These are phyloP conservation scores for Phytopythium mirpurense DNA, from an alignment of 352 stramenopile species.

Conservation along the genomic window DNA sequence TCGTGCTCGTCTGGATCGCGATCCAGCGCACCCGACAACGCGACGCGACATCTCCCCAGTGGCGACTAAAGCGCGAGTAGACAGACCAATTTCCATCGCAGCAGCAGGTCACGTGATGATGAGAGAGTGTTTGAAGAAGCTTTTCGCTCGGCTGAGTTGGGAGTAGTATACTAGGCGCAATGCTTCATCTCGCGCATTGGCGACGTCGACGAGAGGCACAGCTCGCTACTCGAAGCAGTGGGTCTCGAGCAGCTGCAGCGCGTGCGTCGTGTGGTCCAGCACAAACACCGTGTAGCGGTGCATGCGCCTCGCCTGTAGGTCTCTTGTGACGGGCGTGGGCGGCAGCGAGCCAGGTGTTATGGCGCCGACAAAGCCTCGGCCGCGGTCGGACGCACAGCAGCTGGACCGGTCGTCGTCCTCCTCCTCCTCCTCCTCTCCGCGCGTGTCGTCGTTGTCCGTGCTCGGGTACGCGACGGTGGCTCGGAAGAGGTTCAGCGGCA, in stretches of 20 bases:
- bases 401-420: conserved; percentile 17
- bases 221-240: conserved; percentile 14
- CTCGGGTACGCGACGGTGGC: conserved; percentile 43
- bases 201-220: too few species aligned
- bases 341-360: conserved; percentile 75
- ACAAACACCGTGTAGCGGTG: conserved; percentile 74
- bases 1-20: conserved; percentile 34
- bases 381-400: conserved; percentile 2
- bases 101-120: too few species aligned
- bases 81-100: not conserved
- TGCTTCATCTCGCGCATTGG: too few species aligned
- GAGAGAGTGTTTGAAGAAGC: too few species aligned
- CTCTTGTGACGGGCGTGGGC: conserved; percentile 73
- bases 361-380: conserved; percentile 29
- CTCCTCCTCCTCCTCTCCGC: conserved; percentile 13
- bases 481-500: conserved; percentile 74
- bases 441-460: conserved; percentile 9
- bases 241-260: conserved; percentile 48
- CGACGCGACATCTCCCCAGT: conserved; percentile 4
- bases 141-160: too few species aligned
- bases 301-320: conserved; percentile 65
- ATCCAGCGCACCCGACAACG: conserved; percentile 7
- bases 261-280: conserved; percentile 69
- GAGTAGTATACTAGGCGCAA: too few species aligned
- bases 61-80: conserved; percentile 21